Base-by-base conservation (phyloP, 805 yeast species). In the Candida alai region DNA sequence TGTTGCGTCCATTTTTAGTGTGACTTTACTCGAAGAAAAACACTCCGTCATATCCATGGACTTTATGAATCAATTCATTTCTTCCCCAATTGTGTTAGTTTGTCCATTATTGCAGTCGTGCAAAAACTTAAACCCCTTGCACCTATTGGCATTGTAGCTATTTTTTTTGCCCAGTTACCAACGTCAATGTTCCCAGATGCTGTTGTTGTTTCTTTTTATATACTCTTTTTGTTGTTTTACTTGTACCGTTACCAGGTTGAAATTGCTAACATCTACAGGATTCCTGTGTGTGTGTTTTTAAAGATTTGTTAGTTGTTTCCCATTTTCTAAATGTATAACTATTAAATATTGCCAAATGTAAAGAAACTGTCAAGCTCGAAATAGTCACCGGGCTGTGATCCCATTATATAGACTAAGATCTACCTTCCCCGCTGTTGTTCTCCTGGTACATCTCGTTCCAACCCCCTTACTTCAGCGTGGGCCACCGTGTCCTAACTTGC, bases 401-500 rank as follows among this genome's bases (percentile, higher is more conserved):
- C n/a, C n/a, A n/a, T n/a, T n/a, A n/a, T n/a, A n/a, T n/a, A n/a
- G n/a, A n/a, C n/a, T n/a, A n/a, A n/a, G n/a, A n/a, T n/a, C n/a
- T n/a, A n/a, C n/a, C n/a, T n/a, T n/a, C n/a, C n/a, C n/a, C n/a
- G n/a, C n/a, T n/a, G n/a, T n/a, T n/a, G n/a, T n/a, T n/a, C n/a
- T n/a, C n/a, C n/a, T n/a, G n/a, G n/a, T n/a, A n/a, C n/a, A n/a
- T n/a, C n/a, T 26, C 11, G 13, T 17, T 7, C 22, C 22, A 15
- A 16, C 15, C 3, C 13, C 23, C 23, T 30, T 35, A 45, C 25
- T 44, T 43, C 13, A 20, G 35, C 6, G 52, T 42, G 6, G 67
- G 61, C 70, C 70, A 66, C 34, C 46, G 56, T 2, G 62, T 54
- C 12, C 52, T 39, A 20, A 65, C 47, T 3, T 68, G 68, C 50